phyloP scores from a whole-genome alignment of 2,329 filamentous ascomycete species.

The Parafenestella ontariensis region DNA sequence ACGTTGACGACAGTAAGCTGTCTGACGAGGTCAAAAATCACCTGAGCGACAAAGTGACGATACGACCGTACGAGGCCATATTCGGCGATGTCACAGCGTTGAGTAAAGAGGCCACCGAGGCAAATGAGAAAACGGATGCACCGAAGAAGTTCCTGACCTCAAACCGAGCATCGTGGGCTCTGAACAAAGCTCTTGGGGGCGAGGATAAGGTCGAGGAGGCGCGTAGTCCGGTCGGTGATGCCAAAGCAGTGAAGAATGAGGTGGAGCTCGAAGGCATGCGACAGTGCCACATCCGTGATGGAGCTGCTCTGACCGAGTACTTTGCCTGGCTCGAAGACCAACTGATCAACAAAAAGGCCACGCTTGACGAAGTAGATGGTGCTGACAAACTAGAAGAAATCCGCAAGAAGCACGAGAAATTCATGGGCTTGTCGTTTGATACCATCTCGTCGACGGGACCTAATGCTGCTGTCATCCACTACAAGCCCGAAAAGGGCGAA shows the following conservation, averaged over 20 bases:
- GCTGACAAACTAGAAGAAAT: slow-evolving; percentile 87
- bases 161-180: slow-evolving; percentile 89
- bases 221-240: slow-evolving; percentile 84
- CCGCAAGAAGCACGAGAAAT: slow-evolving; percentile 73
- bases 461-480: slow-evolving; percentile 95
- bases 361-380: slow-evolving; percentile 86
- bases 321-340: slow-evolving; percentile 98
- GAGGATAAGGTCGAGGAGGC: slow-evolving; percentile 85
- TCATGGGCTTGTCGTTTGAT: slow-evolving; percentile 89
- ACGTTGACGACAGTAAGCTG: slow-evolving; percentile 82
- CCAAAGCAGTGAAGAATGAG: slow-evolving; percentile 94
- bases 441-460: slow-evolving; percentile 95
- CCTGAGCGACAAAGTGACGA: slow-evolving; percentile 71
- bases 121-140: slow-evolving; percentile 40
- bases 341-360: slow-evolving; percentile 73
- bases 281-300: slow-evolving; percentile 90
- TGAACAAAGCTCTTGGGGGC: slow-evolving; percentile 85
- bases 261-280: slow-evolving; percentile 92
- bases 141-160: slow-evolving; percentile 80
- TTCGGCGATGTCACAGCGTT: slow-evolving; percentile 78
- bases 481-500: slow-evolving; percentile 80
- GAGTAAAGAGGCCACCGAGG: slow-evolving; percentile 52
- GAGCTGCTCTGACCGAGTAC: slow-evolving; percentile 87
- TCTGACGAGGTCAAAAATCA: slow-evolving; percentile 72
- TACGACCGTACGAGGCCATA: slow-evolving; percentile 84